Base-by-base conservation (phyloP, 148 eudicot genomes). In the Chenopodium quinoa region DNA sequence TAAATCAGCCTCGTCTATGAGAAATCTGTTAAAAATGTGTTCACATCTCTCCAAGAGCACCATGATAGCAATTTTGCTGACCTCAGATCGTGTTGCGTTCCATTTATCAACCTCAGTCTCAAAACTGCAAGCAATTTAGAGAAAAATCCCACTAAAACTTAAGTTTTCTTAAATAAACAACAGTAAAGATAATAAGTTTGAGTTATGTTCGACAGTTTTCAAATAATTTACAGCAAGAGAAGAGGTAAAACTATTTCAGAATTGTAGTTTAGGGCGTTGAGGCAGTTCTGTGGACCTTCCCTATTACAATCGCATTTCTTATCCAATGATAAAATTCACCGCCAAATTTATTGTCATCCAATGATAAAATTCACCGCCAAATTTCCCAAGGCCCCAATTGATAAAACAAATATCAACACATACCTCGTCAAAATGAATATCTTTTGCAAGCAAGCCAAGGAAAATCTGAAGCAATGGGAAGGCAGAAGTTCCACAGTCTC, bases 401-500 rank as follows among this genome's bases (percentile, higher is more conserved):
- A 73, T 56, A 11, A 29, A 73, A 23, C 27, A 44, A 63, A 16
- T 46, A 50, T 9, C 16, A 13, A 60, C 37, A 67, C 6, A 40
- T 91, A 97, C 99, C 95, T 90, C 89, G 92, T 85, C 86, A 97
- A 85, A 78, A 91, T 84, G 87, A 97, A 94, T 73, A 97, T 73
- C 90, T 91, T 94, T 75, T 94, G 88, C 85, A 97, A 91, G 87
- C 98, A 97, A 84, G 90, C 79, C 90, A 97, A 82, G 40, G 99
- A 97, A 86, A 97, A 97, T 85, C 90, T 89, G 89, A 96, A 91
- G 85, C 99, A 97, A 86, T 97, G 98, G 71, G 95, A 79, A 76
- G 99, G 99, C 90, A 97, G 89, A 83, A 91, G 98, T 84, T 91
- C 98, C 64, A 97, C 98, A 52, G 94, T 92, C 85, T 92, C 95